Evolutionary conservation across 805 yeast genomes (phyloP).

Genomic region (Suhomyces kilbournensis): DNA sequence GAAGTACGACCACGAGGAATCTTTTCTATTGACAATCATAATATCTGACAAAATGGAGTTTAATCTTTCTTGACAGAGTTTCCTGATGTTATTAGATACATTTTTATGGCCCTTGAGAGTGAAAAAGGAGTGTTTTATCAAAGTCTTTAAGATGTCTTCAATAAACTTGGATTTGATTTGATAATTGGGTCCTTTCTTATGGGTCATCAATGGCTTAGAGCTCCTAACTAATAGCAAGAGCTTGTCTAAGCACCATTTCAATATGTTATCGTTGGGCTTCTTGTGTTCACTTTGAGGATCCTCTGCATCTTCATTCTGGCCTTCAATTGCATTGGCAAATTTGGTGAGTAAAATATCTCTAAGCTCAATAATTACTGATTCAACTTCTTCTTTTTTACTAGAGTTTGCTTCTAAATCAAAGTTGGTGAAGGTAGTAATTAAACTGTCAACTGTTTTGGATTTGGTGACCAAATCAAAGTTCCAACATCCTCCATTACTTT

Average conservation of each 20-base stretch:
- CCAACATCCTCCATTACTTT: conserved; percentile 49
- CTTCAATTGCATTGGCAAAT: conserved; percentile 20
- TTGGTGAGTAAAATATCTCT: conserved; percentile 21
- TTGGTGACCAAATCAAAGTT: conserved; percentile 78
- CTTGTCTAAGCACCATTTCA: conserved; percentile 61
- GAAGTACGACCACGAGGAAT: conserved; percentile 60
- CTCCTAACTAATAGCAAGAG: conserved; percentile 50
- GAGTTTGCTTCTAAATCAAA: conserved; percentile 8
- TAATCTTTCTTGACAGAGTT: conserved; percentile 58
- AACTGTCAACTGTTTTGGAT: conserved; percentile 55
- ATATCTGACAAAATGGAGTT: conserved; percentile 65
- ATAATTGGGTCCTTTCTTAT: conserved; percentile 6
- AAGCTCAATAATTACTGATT: conserved; percentile 17
- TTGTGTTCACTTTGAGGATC: conserved; percentile 10
- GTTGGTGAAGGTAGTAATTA: conserved; percentile 25
- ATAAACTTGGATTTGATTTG: conserved; percentile 19
- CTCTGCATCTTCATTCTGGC: conserved; percentile 19
- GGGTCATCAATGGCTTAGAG: conserved; percentile 32
- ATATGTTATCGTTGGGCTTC: conserved; percentile 32
- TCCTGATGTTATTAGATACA: conserved; percentile 35
- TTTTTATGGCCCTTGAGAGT: conserved; percentile 11
- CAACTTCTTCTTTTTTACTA: conserved; percentile 10
- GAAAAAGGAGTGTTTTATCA: conserved; percentile 44
- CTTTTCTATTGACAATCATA: conserved; percentile 43
- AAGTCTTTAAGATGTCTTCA: conserved; percentile 35